Base-by-base conservation (phyloP, 1,284 basidiomycete genomes). In the Rhodotorula sp. region DNA sequence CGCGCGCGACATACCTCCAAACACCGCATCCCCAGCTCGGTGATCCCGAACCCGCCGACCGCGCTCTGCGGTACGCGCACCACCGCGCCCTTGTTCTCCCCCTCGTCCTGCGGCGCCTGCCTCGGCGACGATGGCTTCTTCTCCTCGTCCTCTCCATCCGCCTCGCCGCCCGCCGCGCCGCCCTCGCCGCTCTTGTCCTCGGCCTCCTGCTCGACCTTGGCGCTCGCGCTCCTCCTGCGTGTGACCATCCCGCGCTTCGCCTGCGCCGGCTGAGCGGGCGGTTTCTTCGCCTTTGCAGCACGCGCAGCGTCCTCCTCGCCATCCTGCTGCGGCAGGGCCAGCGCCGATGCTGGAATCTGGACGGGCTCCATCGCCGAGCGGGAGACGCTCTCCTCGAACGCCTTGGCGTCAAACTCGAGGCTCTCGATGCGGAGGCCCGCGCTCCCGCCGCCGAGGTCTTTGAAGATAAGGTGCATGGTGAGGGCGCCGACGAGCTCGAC, bases 11-110 rank as follows among this genome's bases (percentile, higher is more conserved):
- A 55, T 39, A 76, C 74, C 67, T 76, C 75, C 39, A 76, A 67
- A 22, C 75, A 76, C 22, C 75, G 51, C 75, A 76, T 76, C 2
- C 73, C 75, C 71, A 76, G 71, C 50, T 76, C 73, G 3, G 75
- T 74, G 37, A 76, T 67, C 37, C 75, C 75, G 44, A 76, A 76
- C 44, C 61, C 55, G 22, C 75, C 75, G 2, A 76, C 73, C 46
- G 66, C 51, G n/a, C 66, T 72, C 25, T 32, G 29, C 25, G 61
- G 61, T 8, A 70, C 56, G 27, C 66, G 61, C 15, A 55, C 66
- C 1, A 34, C 54, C 54, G 46, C 19, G 27, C 55, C 25, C 21
- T 34, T 53, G n/a, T 54, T 53, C 27, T 10, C 27, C 27, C 29
- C 53, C 0, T 17, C 51, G 15, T 13, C 25, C 6, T 39, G n/a